phyloP scores from a whole-genome alignment of 306 rosid species.

The Senna siamea region DNA sequence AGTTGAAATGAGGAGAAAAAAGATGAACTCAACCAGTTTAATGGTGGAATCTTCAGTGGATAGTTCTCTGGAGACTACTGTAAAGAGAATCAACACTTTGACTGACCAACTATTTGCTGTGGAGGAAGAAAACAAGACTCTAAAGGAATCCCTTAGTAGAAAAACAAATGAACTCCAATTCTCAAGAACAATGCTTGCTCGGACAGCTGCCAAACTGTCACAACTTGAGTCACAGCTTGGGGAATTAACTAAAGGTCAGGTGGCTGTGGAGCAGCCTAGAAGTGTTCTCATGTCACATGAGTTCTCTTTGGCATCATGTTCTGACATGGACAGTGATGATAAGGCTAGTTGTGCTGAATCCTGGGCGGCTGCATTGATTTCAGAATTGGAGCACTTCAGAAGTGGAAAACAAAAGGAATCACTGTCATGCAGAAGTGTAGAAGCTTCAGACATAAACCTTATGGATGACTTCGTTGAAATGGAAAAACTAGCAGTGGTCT shows the following conservation, averaged over 20 bases:
- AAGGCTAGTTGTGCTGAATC: constrained; percentile 80
- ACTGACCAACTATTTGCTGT: constrained; percentile 62
- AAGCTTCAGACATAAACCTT: constrained; percentile 73
- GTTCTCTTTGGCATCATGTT: constrained; percentile 60
- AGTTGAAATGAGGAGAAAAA: constrained; percentile 58
- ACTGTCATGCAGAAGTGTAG: constrained; percentile 50
- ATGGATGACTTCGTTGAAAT: constrained; percentile 95
- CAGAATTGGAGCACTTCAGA: constrained; percentile 72
- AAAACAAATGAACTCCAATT: constrained; percentile 72
- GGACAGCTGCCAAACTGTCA: constrained; percentile 62
- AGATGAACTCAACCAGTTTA: constrained; percentile 50
- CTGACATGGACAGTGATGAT: constrained; percentile 83
- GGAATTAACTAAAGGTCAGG: constrained; percentile 54
- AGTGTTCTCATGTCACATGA: constrained; percentile 51
- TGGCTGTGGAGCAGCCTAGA: constrained; percentile 45
- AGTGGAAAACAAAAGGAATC: constrained; percentile 59
- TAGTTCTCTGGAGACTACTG: constrained; percentile 58
- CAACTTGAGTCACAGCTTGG: constrained; percentile 54
- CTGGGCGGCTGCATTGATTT: constrained; percentile 78
- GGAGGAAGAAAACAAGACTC: constrained; percentile 79
- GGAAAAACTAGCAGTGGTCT: constrained; percentile 85
- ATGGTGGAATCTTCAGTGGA: constrained; percentile 53
- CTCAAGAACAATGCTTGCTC: constrained; percentile 70
- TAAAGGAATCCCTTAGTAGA: constrained; percentile 67
- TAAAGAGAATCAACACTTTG: constrained; percentile 47